These are phyloP conservation scores for Leishmania tropica DNA, from an alignment of 208 protist genomes.

Conservation along the genomic window DNA sequence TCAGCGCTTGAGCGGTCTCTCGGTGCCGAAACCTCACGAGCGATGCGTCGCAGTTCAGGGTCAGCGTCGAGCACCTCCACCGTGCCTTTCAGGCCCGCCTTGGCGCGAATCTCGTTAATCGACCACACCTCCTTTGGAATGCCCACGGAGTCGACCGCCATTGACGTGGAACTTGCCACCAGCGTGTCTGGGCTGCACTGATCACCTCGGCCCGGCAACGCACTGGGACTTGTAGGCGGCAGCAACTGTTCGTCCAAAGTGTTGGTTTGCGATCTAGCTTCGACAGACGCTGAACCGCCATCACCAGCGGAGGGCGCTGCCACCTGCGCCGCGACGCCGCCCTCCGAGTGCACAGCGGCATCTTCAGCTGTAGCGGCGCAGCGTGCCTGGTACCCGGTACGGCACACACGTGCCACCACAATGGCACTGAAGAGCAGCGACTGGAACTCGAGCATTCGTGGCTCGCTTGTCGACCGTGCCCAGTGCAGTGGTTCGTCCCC, in stretches of 20 bases:
- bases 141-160: constrained; percentile 19
- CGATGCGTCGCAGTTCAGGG: constrained; percentile 13
- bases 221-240: neutral
- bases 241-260: neutral
- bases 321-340: too few species aligned
- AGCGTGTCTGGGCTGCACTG: neutral
- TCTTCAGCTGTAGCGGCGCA: neutral
- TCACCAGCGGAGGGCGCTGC: neutral
- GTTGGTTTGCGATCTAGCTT: neutral
- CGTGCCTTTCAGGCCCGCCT: constrained; percentile 27
- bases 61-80: constrained; percentile 45
- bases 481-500: constrained; percentile 46
- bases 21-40: neutral
- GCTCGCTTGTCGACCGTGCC: constrained; percentile 47
- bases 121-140: constrained; percentile 40
- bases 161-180: neutral
- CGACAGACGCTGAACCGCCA: neutral
- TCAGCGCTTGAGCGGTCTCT: neutral
- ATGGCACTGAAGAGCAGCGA: constrained; percentile 45
- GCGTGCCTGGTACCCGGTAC: constrained; percentile 10
- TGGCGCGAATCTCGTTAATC: constrained; percentile 32
- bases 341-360: neutral
- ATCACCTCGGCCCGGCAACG: neutral
- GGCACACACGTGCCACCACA: constrained; percentile 19
- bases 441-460: constrained; percentile 55